phyloP scores from a whole-genome alignment of 106 monocot genomes.

The Allium sativum region DNA sequence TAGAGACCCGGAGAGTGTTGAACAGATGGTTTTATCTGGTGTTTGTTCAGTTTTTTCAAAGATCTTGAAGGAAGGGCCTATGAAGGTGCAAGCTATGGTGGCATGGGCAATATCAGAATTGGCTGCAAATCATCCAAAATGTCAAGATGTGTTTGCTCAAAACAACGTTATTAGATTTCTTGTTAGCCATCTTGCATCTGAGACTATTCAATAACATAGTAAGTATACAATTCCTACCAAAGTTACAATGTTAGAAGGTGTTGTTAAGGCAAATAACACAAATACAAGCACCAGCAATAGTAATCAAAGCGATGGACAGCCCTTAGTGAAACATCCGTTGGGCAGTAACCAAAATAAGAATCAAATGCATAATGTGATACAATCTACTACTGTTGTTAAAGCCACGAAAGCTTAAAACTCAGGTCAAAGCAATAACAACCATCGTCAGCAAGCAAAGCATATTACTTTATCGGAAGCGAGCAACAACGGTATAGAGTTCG shows the following conservation, averaged over 20 bases:
- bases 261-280: conserved; percentile 4
- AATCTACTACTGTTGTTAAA: conserved; percentile 3
- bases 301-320: no score
- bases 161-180: conserved; percentile 71
- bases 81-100: conserved; percentile 63
- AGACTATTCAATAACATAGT: conserved; percentile 77
- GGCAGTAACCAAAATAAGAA: neutral
- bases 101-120: conserved; percentile 78
- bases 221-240: conserved; percentile 56
- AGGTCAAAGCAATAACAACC: neutral
- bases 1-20: conserved; percentile 65
- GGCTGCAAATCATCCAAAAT: conserved; percentile 38
- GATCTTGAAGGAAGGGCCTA: conserved; percentile 57
- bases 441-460: neutral
- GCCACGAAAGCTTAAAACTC: neutral
- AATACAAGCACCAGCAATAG: conserved; percentile 8
- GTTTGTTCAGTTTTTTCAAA: conserved; percentile 62
- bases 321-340: conserved; percentile 9
- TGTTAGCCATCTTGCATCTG: conserved; percentile 79
- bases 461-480: neutral
- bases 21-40: conserved; percentile 65
- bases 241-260: conserved; percentile 33
- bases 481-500: conserved; percentile 18
- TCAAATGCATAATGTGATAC: conserved; percentile 10
- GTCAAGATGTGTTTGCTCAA: conserved; percentile 73